Evolutionary conservation across 2,329 filamentous ascomycete species (phyloP).

Genomic region (Fusarium lyarnte): DNA sequence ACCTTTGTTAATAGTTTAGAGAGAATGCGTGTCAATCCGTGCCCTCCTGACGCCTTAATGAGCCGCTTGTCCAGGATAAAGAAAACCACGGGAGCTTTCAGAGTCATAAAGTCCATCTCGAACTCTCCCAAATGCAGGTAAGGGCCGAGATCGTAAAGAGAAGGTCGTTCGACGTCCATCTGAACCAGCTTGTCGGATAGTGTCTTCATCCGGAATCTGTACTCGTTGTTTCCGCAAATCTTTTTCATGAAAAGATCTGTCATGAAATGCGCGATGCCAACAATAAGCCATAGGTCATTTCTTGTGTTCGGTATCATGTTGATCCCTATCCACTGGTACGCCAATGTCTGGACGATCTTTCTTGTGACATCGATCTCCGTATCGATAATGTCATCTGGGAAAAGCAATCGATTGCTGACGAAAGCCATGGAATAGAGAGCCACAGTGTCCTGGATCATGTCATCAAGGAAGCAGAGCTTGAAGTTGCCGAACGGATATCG

Average conservation of each 20-base stretch:
- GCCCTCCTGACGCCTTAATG: conserved; percentile 82
- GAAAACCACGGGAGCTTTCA: conserved; percentile 90
- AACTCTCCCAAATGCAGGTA: conserved; percentile 81
- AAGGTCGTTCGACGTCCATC: conserved; percentile 82
- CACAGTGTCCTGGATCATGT: conserved; percentile 78
- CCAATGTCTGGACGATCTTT: conserved; percentile 82
- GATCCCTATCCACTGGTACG: conserved; percentile 94
- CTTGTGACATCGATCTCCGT: conserved; percentile 84
- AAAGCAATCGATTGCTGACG: conserved; percentile 86
- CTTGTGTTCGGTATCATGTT: conserved; percentile 87
- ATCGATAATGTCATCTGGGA: conserved; percentile 86
- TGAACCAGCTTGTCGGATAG: conserved; percentile 85
- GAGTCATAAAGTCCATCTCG: conserved; percentile 88
- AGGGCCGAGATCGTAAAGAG: conserved; percentile 81
- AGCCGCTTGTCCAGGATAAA: conserved; percentile 94
- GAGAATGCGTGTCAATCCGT: conserved; percentile 86
- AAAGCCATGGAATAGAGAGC: conserved; percentile 86
- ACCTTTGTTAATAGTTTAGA: conserved; percentile 87
- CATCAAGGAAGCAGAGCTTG: conserved; percentile 94
- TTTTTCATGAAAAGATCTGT: conserved; percentile 91
- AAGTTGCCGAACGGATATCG: conserved; percentile 93
- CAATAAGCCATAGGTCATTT: conserved; percentile 86
- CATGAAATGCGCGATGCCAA: conserved; percentile 94
- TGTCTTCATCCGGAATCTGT: conserved; percentile 87
- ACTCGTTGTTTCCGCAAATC: conserved; percentile 93